Base-by-base conservation (phyloP, 306 rosid species). In the Rosa rugosa region DNA sequence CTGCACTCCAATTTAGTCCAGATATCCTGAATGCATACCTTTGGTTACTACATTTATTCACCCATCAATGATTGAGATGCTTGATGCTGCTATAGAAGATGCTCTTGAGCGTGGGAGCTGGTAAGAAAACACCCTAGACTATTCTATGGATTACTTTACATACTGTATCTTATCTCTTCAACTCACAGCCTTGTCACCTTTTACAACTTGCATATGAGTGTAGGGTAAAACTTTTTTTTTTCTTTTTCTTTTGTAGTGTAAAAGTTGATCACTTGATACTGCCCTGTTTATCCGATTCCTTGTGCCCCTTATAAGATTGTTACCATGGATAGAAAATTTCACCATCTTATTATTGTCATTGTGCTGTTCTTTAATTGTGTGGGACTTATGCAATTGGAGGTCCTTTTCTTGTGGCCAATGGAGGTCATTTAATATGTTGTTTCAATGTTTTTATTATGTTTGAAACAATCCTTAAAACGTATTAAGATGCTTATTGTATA, bases 11-110 rank as follows among this genome's bases (percentile, higher is more conserved):
- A 84, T 96, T 87, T 91, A 96, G 99, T 93, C 96, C 92, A 96
- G 97, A 84, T 93, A 96, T 89, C 96, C 96, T 51, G 97, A 96
- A 80, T 98, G 99, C 69, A 89, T 87, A 72, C 94, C 97, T 80
- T 85, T 96, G 65, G 90, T 85, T 79, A 88, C 96, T 72, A 87
- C 90, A 51, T 93, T 93, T 85, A 93, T 89, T 75, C 99, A 93
- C 80, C 96, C 94, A 18, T 96, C 98, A 36, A 80, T 96, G 85
- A 83, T 93, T 64, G 99, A 96, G 77, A 96, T 96, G 96, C 84
- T 96, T 85, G 99, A 96, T 91, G 87, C 96, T 87, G 86, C 98
- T 50, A 80, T 83, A 25, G 98, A 96, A 84, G 99, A 96, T 88
- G 88, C 97, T 76, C 75, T 96, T 18, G 99, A 96, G 73, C 88